A percentile compares a stretch with the other conserved stretches of the same genome.
These are phyloP conservation scores for Cladophialophora psammophila DNA, from an alignment of 2,329 filamentous ascomycete genomes.

Conservation along the genomic window DNA sequence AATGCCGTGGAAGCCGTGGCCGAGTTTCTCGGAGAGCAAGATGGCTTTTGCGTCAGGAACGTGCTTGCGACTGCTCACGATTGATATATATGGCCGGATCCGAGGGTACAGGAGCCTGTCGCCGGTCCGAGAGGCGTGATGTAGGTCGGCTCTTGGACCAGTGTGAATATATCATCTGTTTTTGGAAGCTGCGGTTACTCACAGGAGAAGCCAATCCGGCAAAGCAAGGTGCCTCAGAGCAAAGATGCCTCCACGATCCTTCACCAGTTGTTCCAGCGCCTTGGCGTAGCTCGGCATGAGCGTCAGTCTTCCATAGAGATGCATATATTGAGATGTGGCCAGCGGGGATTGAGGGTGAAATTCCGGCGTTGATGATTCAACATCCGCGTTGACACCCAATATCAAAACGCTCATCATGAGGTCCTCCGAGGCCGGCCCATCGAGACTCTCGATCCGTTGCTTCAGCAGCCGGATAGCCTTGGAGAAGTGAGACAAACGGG, in stretches of 20 bases:
- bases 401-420: conserved; percentile 17
- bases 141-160: background rate
- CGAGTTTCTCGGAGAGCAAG: background rate
- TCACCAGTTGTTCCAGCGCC: conserved; percentile 8
- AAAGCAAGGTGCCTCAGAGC: background rate
- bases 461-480: conserved; percentile 10
- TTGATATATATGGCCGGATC: conserved; percentile 1
- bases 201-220: conserved; percentile 15
- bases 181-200: background rate
- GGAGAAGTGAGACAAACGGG: conserved; percentile 9
- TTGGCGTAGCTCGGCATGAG: conserved; percentile 14
- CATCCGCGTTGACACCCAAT: conserved; percentile 8
- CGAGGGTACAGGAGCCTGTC: conserved; percentile 8
- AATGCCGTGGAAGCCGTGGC: background rate
- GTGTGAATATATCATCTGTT: background rate
- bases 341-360: conserved; percentile 3
- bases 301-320: conserved; percentile 13
- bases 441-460: conserved; percentile 6
- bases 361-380: conserved; percentile 5
- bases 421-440: conserved; percentile 7
- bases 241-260: background rate
- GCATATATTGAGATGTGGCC: conserved; percentile 9
- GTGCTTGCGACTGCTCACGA: conserved; percentile 3
- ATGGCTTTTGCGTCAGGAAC: conserved; percentile 1
- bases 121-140: conserved; percentile 9